Evolutionary conservation across 805 yeast species (phyloP).

Genomic region (Ogataea chonburiensis): DNA sequence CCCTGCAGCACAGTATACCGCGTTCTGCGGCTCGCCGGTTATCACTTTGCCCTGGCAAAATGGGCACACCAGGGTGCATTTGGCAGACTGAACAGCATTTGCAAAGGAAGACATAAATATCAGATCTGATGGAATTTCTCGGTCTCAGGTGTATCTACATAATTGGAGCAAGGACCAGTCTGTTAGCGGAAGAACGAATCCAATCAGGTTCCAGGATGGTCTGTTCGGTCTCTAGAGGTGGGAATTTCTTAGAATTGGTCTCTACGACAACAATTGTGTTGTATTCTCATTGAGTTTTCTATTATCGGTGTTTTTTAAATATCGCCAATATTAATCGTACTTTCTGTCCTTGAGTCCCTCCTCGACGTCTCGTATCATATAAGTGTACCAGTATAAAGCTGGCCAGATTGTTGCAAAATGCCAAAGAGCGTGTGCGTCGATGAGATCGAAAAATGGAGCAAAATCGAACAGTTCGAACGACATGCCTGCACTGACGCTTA

Average conservation of each 20-base stretch:
- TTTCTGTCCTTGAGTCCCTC: slow-evolving; percentile 31
- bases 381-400: slow-evolving; percentile 68
- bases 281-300: too few relatives aligned
- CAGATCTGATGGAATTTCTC: background rate
- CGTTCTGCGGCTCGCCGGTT: slow-evolving; percentile 4
- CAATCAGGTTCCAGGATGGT: too few relatives aligned
- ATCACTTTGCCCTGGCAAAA: slow-evolving; percentile 12
- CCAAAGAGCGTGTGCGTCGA: slow-evolving; percentile 96
- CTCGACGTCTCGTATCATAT: slow-evolving; percentile 46
- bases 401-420: slow-evolving; percentile 87
- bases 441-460: slow-evolving; percentile 60
- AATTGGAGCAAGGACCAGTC: too few relatives aligned
- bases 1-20: background rate
- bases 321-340: slow-evolving; percentile 26
- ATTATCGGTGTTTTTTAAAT: too few relatives aligned
- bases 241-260: too few relatives aligned
- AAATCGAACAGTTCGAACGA: slow-evolving; percentile 90
- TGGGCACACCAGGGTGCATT: slow-evolving; percentile 8
- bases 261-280: too few relatives aligned
- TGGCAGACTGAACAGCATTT: background rate
- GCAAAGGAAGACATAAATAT: slow-evolving; percentile 4
- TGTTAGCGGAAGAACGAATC: too few relatives aligned
- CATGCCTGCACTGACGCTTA: slow-evolving; percentile 68
- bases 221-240: too few relatives aligned
- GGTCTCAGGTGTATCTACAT: too few relatives aligned